A percentile compares a stretch with the other conserved stretches of the same genome.
Conservation (phyloP, 2,329 filamentous ascomycete genomes). For the Fusarium sp. region DNA sequence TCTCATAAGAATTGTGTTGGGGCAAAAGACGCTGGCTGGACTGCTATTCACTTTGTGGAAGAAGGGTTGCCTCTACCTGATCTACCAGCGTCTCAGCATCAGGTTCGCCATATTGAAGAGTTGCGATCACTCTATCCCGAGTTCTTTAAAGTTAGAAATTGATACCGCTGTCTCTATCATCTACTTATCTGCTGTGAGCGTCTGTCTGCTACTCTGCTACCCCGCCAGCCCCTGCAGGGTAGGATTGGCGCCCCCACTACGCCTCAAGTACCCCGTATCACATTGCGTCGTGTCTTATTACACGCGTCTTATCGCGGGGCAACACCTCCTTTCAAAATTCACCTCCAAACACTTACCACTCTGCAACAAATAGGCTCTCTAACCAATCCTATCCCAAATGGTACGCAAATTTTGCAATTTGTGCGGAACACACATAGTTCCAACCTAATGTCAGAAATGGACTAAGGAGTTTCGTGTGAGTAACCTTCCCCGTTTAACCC, state of each 20-base stretch:
- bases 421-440: background rate
- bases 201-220: background rate
- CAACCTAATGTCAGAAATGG: background rate
- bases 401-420: background rate
- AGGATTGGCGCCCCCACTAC: background rate
- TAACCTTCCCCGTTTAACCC: background rate
- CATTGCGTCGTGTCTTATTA: background rate
- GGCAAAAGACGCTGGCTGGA: slow-evolving; percentile 87
- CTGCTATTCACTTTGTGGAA: slow-evolving; percentile 84
- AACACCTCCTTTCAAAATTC: background rate
- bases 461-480: slow-evolving; percentile 13
- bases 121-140: slow-evolving; percentile 80
- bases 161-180: background rate
- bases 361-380: background rate
- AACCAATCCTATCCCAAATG: fast-evolving
- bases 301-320: background rate
- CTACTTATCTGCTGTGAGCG: background rate
- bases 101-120: slow-evolving; percentile 81
- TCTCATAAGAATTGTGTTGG: slow-evolving; percentile 83
- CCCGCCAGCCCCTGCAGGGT: too few relatives aligned
- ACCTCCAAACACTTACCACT: background rate
- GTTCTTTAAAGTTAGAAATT: slow-evolving; percentile 72
- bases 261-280: background rate
- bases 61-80: slow-evolving; percentile 71
- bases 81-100: slow-evolving; percentile 73